Conservation (phyloP, 2,329 filamentous ascomycete genomes). For the Fusarium sp. region DNA sequence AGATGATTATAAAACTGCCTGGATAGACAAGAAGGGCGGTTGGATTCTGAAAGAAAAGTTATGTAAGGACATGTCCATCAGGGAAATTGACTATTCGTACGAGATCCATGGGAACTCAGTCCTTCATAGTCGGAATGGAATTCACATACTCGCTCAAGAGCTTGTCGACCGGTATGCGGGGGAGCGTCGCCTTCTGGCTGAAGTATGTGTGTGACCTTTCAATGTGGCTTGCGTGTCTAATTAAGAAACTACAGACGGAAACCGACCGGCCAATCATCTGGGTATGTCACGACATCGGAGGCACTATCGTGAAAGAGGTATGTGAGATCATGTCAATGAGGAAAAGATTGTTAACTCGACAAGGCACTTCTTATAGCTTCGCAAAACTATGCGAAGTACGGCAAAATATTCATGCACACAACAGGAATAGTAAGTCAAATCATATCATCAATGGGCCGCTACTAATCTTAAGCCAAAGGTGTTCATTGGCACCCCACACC, state of each 20-base stretch:
- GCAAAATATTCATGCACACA: too few species aligned
- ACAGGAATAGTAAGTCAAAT: too few species aligned
- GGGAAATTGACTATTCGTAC: background rate
- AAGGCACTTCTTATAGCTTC: background rate
- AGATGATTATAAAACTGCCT: background rate
- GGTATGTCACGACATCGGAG: background rate
- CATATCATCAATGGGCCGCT: too few species aligned
- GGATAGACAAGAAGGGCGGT: background rate
- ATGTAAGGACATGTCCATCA: background rate
- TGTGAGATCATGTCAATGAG: background rate
- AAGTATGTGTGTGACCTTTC: too few species aligned
- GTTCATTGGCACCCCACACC: too few species aligned
- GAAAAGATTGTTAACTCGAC: too few species aligned
- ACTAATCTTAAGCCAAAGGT: too few species aligned
- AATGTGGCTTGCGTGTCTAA: too few species aligned
- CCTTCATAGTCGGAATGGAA: background rate
- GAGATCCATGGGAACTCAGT: background rate
- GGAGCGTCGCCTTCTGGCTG: too few species aligned
- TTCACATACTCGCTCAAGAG: background rate
- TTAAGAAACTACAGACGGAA: background rate
- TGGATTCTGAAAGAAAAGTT: background rate
- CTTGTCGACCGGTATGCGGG: background rate
- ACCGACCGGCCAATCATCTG: background rate
- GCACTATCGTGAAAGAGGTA: background rate
- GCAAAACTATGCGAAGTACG: background rate